phyloP scores from a whole-genome alignment of 1,284 basidiomycete species.

The Vanrija humicola region DNA sequence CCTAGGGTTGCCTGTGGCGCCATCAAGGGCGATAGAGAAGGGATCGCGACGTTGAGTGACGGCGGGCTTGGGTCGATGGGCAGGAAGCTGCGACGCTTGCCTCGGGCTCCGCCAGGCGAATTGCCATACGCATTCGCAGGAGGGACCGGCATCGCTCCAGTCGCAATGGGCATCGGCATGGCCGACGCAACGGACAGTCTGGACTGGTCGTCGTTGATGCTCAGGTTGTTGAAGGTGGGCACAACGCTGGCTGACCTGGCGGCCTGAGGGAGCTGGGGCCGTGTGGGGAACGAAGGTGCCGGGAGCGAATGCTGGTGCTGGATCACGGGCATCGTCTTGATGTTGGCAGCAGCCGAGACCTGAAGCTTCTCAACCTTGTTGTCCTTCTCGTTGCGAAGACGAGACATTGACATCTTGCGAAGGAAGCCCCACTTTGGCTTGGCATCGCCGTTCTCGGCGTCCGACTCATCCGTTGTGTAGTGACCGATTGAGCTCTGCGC shows the following conservation, averaged over 20 bases:
- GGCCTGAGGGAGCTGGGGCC: background rate
- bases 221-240: slow-evolving; percentile 10
- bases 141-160: background rate
- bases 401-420: slow-evolving; percentile 92
- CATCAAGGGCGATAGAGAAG: slow-evolving; percentile 62
- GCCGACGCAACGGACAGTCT: background rate
- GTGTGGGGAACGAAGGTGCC: slow-evolving; percentile 5
- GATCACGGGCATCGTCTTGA: slow-evolving; percentile 31
- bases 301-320: slow-evolving; percentile 37
- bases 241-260: slow-evolving; percentile 30
- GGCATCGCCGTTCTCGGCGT: background rate
- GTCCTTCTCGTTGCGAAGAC: slow-evolving; percentile 22
- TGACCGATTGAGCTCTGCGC: slow-evolving; percentile 12
- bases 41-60: slow-evolving; percentile 51
- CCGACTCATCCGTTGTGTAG: slow-evolving; percentile 7
- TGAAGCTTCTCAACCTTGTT: slow-evolving; percentile 16
- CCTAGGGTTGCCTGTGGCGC: slow-evolving; percentile 16
- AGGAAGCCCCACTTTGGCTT: slow-evolving; percentile 76
- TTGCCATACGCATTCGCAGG: background rate
- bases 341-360: slow-evolving; percentile 34
- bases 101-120: background rate
- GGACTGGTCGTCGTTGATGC: background rate
- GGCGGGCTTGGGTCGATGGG: slow-evolving; percentile 62
- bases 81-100: slow-evolving; percentile 76
- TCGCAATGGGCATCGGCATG: background rate